Evolutionary conservation across 2,329 filamentous ascomycete genomes (phyloP), one percentile per base, ranked within the genome.

Genomic region (Diaporthe destruens): DNA sequence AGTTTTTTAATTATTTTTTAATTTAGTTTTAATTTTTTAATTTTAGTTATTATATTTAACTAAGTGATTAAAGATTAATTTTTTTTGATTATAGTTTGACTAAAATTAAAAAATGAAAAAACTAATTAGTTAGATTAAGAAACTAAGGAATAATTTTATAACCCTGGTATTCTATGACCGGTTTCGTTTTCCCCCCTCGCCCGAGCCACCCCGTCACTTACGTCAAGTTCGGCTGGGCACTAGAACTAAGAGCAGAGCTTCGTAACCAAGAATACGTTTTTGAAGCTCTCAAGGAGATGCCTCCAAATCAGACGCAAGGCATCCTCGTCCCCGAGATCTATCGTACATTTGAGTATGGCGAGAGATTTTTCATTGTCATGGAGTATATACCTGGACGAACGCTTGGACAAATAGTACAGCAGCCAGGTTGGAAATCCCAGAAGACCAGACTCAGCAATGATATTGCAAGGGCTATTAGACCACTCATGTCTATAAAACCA

Each of bases 401-500:
- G 34, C 49, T 55, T 8, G 1, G 0, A 23, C 34, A 55, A 11
- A 25, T 67, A 12, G 5, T 2, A n/a, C 34, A 44, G 18, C 34
- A 44, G 34, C 1, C 25, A 4, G 63, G 11, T 16, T 23, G 23
- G 34, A 49, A 56, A 34, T 47, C 36, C 18, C 18, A 20, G 3
- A 1, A 56, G 18, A 18, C 0, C 6, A 20, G 6, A 32, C 1
- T 18, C 34, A 18, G 3, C 36, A 18, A 47, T 2, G 12, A 3
- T 34, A 68, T 68, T 68, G 51, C 65, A 23, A 68, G 36, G 18
- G 65, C 65, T 8, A 68, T 68, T 5, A 47, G 6, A 36, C 51
- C 56, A 16, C 51, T 68, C 9, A 56, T 44, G 74, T 80, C 29
- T 18, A 68, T 68, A 34, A 6, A 25, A 34, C 23, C n/a, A 29